phyloP scores from a whole-genome alignment of 345 rosid species.

The Lenwebbia sp. region DNA sequence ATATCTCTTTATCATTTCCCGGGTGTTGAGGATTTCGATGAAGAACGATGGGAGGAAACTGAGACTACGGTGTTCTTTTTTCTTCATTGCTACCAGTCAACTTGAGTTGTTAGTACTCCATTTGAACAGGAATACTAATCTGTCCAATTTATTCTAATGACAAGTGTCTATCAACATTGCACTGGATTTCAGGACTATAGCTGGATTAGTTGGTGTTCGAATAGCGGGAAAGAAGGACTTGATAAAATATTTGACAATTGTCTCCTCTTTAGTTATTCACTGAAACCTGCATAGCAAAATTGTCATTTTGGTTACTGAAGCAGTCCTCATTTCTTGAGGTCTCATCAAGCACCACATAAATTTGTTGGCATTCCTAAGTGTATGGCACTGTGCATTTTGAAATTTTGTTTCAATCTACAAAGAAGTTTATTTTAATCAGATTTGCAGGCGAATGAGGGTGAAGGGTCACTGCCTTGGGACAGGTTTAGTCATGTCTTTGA shows the following conservation, averaged over 20 bases:
- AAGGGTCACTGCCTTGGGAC: constrained; percentile 49
- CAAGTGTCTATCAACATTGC: not conserved
- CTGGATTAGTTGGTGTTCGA: not conserved
- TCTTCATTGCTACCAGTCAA: not conserved
- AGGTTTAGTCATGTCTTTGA: constrained; percentile 47
- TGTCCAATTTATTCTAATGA: not conserved
- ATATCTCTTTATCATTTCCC: not conserved
- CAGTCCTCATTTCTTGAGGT: not conserved
- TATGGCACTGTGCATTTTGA: not conserved
- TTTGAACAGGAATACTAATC: not conserved
- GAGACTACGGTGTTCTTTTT: not conserved
- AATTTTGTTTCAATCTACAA: constrained; percentile 2
- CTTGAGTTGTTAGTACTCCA: not conserved
- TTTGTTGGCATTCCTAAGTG: not conserved
- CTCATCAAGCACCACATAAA: not conserved
- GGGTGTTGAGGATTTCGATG: constrained; percentile 19
- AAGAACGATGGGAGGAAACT: not conserved
- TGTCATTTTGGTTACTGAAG: not conserved
- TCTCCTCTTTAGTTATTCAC: not conserved
- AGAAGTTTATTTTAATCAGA: not conserved
- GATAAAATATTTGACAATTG: not conserved
- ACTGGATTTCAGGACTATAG: not conserved
- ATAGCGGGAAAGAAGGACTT: not conserved
- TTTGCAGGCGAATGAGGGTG: constrained; percentile 64
- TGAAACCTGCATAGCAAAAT: not conserved